phyloP scores from a whole-genome alignment of 2,329 filamentous ascomycete species.

The Calonectria hawksworthii region DNA sequence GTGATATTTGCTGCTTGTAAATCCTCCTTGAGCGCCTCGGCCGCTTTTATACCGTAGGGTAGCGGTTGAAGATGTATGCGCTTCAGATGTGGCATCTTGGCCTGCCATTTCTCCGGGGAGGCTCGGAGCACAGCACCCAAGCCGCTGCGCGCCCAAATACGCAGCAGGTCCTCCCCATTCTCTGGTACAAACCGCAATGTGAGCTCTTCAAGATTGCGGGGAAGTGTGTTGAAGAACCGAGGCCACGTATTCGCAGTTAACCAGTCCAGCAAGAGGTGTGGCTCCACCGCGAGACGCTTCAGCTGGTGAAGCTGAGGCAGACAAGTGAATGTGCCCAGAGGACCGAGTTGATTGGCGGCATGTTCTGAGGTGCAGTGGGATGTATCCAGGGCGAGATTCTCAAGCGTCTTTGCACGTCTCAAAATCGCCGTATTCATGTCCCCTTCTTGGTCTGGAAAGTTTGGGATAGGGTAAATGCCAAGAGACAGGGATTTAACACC shows the following conservation, averaged over 20 bases:
- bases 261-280: neutral
- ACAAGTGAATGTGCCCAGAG: neutral
- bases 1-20: neutral
- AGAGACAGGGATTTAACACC: neutral
- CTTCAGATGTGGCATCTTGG: neutral
- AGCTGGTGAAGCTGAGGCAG: neutral
- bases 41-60: neutral
- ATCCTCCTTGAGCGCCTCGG: neutral
- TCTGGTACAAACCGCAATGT: neutral
- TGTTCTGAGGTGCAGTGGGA: neutral
- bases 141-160: constrained; percentile 6
- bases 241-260: neutral
- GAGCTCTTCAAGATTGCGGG: neutral
- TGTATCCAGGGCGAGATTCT: neutral
- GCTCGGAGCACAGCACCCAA: neutral
- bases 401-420: neutral
- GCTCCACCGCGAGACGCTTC: neutral
- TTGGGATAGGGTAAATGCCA: neutral
- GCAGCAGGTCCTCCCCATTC: constrained; percentile 6
- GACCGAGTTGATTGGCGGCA: neutral
- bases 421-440: constrained; percentile 1
- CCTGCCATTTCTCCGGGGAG: constrained; percentile 1
- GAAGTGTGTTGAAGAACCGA: neutral
- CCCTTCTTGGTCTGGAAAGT: constrained; percentile 3
- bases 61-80: neutral